Percentiles rank a stretch among this genome's conserved stretches.
Evolutionary conservation across 306 rosid genomes (phyloP).

Genomic region (Vigna unguiculata): DNA sequence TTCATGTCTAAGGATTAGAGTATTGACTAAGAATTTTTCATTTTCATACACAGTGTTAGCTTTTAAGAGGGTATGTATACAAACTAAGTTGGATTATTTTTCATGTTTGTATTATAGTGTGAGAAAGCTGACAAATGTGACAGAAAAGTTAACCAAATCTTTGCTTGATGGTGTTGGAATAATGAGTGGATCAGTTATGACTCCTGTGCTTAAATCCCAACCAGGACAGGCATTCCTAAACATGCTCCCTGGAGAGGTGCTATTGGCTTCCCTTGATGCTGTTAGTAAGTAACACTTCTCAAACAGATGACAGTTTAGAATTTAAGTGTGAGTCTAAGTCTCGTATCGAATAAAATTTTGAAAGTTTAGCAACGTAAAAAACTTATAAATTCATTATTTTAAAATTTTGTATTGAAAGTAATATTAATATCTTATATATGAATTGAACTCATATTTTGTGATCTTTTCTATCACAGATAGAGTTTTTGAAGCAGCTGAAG

Average conservation of each 20-base stretch:
- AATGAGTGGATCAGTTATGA: conserved; percentile 79
- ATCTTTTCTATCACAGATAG: conserved; percentile 62
- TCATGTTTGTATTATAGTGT: conserved; percentile 54
- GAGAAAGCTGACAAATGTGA: conserved; percentile 74
- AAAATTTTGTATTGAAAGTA: too few species aligned
- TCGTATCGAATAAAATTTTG: too few species aligned
- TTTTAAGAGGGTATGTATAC: background rate
- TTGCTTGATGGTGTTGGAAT: conserved; percentile 83
- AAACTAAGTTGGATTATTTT: conserved; percentile 20
- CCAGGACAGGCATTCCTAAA: conserved; percentile 75
- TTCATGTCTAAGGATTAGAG: background rate
- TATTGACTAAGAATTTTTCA: background rate
- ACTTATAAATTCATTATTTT: too few species aligned
- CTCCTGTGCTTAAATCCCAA: conserved; percentile 75
- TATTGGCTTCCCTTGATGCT: conserved; percentile 94
- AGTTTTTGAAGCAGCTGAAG: conserved; percentile 90
- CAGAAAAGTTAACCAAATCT: conserved; percentile 79
- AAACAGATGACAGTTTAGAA: too few species aligned
- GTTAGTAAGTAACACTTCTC: conserved; percentile 71
- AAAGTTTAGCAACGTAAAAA: too few species aligned
- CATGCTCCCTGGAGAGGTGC: conserved; percentile 90
- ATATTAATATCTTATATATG: too few species aligned
- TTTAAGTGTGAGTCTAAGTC: too few species aligned
- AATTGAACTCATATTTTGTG: too few species aligned
- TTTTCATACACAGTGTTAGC: too few species aligned